Base-by-base conservation (phyloP, 2,329 filamentous ascomycete species). In the Diaporthe ilicicola region DNA sequence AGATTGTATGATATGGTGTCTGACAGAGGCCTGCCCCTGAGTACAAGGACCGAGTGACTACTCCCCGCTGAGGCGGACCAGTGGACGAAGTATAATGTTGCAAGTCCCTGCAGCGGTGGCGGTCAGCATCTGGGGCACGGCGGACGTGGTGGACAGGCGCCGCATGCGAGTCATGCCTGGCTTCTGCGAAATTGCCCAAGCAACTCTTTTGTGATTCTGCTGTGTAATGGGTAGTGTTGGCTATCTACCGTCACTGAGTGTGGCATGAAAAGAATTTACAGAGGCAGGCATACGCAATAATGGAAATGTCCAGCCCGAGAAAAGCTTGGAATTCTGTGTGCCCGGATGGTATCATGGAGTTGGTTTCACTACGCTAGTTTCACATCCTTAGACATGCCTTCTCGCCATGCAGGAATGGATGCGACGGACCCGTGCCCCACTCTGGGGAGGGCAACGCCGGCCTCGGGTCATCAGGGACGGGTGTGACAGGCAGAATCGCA, bases 381-480 rank as follows among this genome's bases (percentile, higher is more conserved):
- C 56, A 46, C 39, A 13, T 46, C 24, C 56, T 8, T 29, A 46
- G 17, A 32, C 56, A 61, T 32, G 22, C 6, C 37, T 29, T 61
- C 17, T 46, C 24, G 24, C 22, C 19, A 15, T 46, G 37, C 55
- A 39, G 55, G 22, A 61, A 37, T 37, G 17, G 39, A n/a, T 15
- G 56, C 27, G 17, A 27, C 59, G 42, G 42, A 62, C 29, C 42
- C 19, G 56, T 46, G 22, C n/a, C n/a, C 39, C 24, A 61, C 56
- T 46, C 56, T n/a, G 39, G 56, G 39, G 29, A 64, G 29, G 48
- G 44, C n/a, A 29, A 34, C n/a, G 44, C 59, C 59, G 59, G 44
- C 59, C 29, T 64, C 59, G 59, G 59, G 59, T 64, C 59, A 64
- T 64, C 59, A 64, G 22, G 29, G 6, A 64, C 29, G 59, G 59